phyloP scores from a whole-genome alignment of 495 filamentous ascomycete species.

The Xylaria grammica region DNA sequence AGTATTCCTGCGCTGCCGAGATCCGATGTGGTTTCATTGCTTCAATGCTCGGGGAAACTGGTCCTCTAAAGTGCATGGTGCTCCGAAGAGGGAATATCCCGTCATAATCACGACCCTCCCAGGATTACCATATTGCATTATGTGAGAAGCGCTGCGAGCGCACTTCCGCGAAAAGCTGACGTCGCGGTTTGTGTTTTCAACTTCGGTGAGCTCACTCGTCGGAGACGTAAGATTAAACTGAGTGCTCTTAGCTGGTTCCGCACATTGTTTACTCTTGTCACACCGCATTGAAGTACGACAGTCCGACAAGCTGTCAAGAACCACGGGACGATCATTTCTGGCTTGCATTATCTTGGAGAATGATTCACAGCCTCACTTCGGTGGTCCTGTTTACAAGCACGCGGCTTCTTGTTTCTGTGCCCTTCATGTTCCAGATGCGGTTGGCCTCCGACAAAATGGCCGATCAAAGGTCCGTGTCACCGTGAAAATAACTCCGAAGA shows the following conservation, averaged over 20 bases:
- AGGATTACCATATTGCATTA: not conserved
- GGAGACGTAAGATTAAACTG: not conserved
- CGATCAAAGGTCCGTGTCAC: not conserved
- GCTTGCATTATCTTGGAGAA: not conserved
- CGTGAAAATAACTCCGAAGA: not conserved
- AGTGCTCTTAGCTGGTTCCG: not conserved
- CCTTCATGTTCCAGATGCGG: conserved; percentile 4
- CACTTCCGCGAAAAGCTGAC: not conserved
- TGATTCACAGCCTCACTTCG: not conserved
- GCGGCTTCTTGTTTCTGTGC: not conserved
- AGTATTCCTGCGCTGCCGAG: not conserved
- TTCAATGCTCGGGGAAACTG: not conserved
- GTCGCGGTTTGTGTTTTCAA: not conserved
- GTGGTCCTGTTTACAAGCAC: not conserved
- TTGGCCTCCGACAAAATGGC: not conserved
- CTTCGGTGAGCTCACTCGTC: no score
- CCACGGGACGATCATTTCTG: not conserved
- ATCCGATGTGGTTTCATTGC: not conserved
- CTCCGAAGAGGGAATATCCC: not conserved
- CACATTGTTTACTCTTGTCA: not conserved
- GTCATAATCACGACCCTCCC: not conserved
- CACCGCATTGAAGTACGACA: not conserved
- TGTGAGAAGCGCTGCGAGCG: no score
- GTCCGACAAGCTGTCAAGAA: not conserved
- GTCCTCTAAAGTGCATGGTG: not conserved